Evolutionary conservation across 2,329 filamentous ascomycete genomes (phyloP), one percentile per base, ranked within the genome.

Genomic region (Phaeosphaeriaceae sp.): DNA sequence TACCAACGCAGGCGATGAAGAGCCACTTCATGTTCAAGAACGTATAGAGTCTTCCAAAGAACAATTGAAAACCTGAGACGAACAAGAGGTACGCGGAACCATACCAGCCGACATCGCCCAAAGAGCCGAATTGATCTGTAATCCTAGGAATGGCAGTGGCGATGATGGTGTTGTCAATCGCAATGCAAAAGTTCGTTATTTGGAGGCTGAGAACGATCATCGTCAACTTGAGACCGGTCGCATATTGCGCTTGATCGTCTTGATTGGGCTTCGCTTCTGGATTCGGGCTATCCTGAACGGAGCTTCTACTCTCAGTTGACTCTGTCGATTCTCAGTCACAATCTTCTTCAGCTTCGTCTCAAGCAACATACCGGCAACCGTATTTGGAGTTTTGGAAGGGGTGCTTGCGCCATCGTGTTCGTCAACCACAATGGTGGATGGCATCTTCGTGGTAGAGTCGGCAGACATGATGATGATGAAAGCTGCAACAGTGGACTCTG

Each of bases 1-100:
- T 60, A 10, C 72, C 52, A 22, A 82, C 7, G 10, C 21, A 17
- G 7, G 17, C 21, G 10, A 48, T 22, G 22, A 26, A 26, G 8
- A 23, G 23, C 21, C 21, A 24, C 17, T 48, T 48, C 10, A 48
- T 10, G 13, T 21, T 17, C 21, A 24, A 48, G 22, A 24, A 48
- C 3, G 21, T 48, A 22, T 26, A 48, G 7, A 24, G 10, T 11
- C 24, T 48, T 21, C 46, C 46, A 22, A 48, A 48, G 46, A 48
- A 26, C 4, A 48, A 22, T 22, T 28, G 46, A 17, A 48, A 24
- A 4, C 21, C 21, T 1, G 22, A 24, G 24, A n/a, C 8, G 46
- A 23, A 24, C 4, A 52, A 22, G 22, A 21, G 13, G 66, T 80
- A 83, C 3, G 78, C 53, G 13, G 26, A 49, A 24, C 59, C 65